Conservation (phyloP, 192 early-diverging fungal species). For the Thamnidium elegans region DNA sequence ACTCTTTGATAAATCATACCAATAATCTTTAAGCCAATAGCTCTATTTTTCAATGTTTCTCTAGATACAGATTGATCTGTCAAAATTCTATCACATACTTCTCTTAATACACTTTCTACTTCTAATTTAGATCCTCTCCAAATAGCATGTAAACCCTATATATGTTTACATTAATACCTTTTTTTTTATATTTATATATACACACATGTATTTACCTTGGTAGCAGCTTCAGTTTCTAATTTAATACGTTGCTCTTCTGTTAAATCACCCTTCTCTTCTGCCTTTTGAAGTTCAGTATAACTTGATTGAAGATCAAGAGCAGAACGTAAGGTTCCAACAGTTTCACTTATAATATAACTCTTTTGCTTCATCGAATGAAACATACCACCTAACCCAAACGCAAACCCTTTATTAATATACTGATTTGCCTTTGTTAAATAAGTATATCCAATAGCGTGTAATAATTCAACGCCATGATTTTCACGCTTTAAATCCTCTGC, state of each 20-base stretch:
- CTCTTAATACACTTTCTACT: conserved; percentile 87
- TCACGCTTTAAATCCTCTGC: conserved; percentile 89
- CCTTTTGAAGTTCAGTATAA: conserved; percentile 84
- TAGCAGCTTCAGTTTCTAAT: conserved; percentile 66
- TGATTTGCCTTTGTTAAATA: conserved; percentile 90
- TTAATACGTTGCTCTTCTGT: conserved; percentile 61
- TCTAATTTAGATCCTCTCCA: conserved; percentile 95
- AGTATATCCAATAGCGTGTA: conserved; percentile 91
- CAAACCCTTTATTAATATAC: conserved; percentile 64
- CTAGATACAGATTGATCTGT: conserved; percentile 62
- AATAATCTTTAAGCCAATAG: conserved; percentile 80
- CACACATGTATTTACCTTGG: conserved; percentile 34
- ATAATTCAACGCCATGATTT: conserved; percentile 88
- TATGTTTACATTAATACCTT: not conserved
- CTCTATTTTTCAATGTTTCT: conserved; percentile 62
- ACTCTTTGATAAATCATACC: conserved; percentile 80
- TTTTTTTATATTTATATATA: not conserved
- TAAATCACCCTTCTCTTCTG: conserved; percentile 77
- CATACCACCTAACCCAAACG: conserved; percentile 69
- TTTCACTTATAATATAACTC: conserved; percentile 87
- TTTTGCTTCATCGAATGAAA: conserved; percentile 81
- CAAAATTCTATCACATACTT: conserved; percentile 87
- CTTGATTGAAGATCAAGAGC: conserved; percentile 91
- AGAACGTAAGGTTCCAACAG: conserved; percentile 86
- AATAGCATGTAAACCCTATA: conserved; percentile 82